Evolutionary conservation across 2,329 filamentous ascomycete genomes (phyloP).

Genomic region (Pyricularia grisea): DNA sequence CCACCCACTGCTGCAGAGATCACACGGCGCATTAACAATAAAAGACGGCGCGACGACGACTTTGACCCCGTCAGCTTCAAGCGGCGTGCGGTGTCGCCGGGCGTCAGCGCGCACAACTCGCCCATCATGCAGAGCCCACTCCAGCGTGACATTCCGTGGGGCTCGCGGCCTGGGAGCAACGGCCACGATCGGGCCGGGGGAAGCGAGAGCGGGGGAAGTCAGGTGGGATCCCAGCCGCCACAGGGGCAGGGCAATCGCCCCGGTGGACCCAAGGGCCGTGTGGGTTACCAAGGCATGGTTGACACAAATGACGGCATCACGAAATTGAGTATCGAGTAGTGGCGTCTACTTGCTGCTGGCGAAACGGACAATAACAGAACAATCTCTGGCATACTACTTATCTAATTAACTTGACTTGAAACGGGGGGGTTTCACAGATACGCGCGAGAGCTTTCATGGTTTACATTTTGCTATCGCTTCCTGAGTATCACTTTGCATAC

Average conservation of each 20-base stretch:
- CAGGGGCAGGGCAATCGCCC: slow-evolving; percentile 37
- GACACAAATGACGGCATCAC: slow-evolving; percentile 94
- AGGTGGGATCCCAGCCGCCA: slow-evolving; percentile 13
- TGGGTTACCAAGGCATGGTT: slow-evolving; percentile 86
- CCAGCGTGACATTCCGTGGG: slow-evolving; percentile 66
- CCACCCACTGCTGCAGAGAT: slow-evolving; percentile 63
- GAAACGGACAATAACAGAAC: not conserved
- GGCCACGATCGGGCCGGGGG: slow-evolving; percentile 42
- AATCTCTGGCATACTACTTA: not conserved
- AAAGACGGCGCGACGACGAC: slow-evolving; percentile 73
- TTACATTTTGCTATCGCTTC: not conserved
- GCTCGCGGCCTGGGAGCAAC: slow-evolving; percentile 57
- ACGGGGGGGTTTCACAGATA: not conserved
- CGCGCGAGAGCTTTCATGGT: not conserved
- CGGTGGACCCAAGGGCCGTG: slow-evolving; percentile 45
- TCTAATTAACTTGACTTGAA: not conserved
- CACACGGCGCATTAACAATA: slow-evolving; percentile 67
- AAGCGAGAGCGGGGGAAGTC: slow-evolving; percentile 25
- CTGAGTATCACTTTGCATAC: not conserved
- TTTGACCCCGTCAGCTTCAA: slow-evolving; percentile 85
- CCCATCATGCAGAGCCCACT: slow-evolving; percentile 79
- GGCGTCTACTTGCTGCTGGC: not conserved
- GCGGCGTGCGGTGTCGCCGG: slow-evolving; percentile 80
- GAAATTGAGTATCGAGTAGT: slow-evolving; percentile 90
- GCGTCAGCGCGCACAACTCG: slow-evolving; percentile 84